Conservation (phyloP, 768 basidiomycete species). For the Amanita fuliginea region DNA sequence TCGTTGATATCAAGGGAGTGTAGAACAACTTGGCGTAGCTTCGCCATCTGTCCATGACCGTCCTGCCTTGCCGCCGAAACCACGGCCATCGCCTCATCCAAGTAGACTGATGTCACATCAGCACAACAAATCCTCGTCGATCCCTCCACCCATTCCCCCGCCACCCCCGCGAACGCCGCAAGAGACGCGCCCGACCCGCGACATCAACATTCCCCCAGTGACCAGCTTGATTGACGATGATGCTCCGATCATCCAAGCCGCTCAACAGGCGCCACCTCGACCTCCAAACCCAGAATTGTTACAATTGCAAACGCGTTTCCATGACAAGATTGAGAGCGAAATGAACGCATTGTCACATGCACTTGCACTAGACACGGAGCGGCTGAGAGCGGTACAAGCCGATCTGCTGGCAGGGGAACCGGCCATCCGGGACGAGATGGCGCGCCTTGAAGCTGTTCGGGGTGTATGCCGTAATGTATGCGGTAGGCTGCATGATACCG, state of each 20-base stretch:
- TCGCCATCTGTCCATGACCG: constrained; percentile 17
- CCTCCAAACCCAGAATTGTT: constrained; percentile 88
- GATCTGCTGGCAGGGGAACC: constrained; percentile 88
- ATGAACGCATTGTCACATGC: constrained; percentile 59
- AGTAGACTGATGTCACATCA: constrained; percentile 5
- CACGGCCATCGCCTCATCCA: constrained; percentile 9
- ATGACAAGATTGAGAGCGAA: constrained; percentile 63
- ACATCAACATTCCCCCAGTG: constrained; percentile 18
- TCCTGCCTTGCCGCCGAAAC: constrained; percentile 25
- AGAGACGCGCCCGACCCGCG: neutral
- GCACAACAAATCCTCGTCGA: neutral
- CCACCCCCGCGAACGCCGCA: constrained; percentile 9
- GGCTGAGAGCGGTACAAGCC: constrained; percentile 67
- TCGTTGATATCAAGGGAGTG: constrained; percentile 10
- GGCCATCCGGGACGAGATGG: constrained; percentile 95
- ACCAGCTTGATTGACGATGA: constrained; percentile 65
- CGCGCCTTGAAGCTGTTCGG: constrained; percentile 81
- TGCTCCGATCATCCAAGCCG: constrained; percentile 5
- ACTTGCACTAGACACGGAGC: constrained; percentile 55
- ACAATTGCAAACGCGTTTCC: constrained; percentile 65
- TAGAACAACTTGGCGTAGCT: constrained; percentile 20
- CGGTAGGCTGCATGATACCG: constrained; percentile 48
- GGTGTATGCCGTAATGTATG: constrained; percentile 82
- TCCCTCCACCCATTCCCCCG: constrained; percentile 6
- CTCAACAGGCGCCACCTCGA: constrained; percentile 49